A percentile compares a stretch with the other conserved stretches of the same genome.
phyloP scores from a whole-genome alignment of 345 rosid genomes.

The Bretschneidera sinensis region DNA sequence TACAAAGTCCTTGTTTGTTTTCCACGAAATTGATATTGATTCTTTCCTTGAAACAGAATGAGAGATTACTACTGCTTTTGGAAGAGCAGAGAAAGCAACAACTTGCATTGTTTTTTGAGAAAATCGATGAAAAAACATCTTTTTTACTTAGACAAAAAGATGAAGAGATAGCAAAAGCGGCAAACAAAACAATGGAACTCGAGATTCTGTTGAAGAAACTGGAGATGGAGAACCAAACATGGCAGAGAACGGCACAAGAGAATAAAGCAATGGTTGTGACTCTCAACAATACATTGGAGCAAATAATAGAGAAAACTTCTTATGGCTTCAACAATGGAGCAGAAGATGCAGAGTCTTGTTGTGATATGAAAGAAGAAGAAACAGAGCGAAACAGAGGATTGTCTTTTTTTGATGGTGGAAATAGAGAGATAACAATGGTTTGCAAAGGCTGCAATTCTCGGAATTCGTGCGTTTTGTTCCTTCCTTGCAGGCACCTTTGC shows the following conservation, averaged over 20 bases:
- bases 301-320: conserved; percentile 36
- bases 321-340: conserved; percentile 28
- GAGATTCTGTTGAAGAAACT: conserved; percentile 44
- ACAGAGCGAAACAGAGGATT: conserved; percentile 11
- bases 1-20: too few relatives aligned
- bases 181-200: conserved; percentile 46
- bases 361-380: conserved; percentile 26
- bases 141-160: conserved; percentile 49
- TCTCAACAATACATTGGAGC: conserved; percentile 46
- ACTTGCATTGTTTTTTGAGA: conserved; percentile 28
- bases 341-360: conserved; percentile 57
- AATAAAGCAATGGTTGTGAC: conserved; percentile 49
- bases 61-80: conserved; percentile 41
- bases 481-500: conserved; percentile 94
- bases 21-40: neutral
- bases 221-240: conserved; percentile 52
- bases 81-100: conserved; percentile 60
- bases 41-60: conserved; percentile 32
- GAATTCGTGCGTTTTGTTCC: conserved; percentile 61
- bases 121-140: conserved; percentile 35
- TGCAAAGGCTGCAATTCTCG: conserved; percentile 55
- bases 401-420: conserved; percentile 3
- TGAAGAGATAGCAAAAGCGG: conserved; percentile 50
- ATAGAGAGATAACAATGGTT: conserved; percentile 5
- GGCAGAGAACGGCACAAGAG: conserved; percentile 59